Base-by-base conservation (phyloP, 495 filamentous ascomycete species). In the Sphaerosporella brunnea region DNA sequence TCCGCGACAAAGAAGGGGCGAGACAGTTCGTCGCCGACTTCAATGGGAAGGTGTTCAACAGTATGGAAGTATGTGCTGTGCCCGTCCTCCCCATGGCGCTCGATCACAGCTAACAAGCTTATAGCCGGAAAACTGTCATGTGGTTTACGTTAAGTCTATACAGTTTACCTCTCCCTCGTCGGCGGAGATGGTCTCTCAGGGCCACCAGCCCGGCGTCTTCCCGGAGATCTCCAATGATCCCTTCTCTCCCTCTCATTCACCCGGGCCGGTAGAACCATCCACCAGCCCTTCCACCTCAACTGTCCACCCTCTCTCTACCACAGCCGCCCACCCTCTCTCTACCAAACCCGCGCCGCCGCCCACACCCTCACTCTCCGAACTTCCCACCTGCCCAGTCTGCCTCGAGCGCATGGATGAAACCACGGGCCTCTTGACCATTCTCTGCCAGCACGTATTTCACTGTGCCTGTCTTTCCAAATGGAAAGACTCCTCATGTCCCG, bases 371-470 rank as follows among this genome's bases (percentile, higher is more conserved):
- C 70, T 96, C 9, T 68, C 93, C 49, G 90, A 97, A 64, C 70
- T 97, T 0, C 90, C 90, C 3, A 97, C 92, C 2, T 97, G 90
- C 52, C 84, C 92, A 1, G 92, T 97, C 11, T 97, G 90, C 53
- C 72, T 97, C 10, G 90, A 97, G 64, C 79, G 90, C 26, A 97
- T 97, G 90, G 90, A 97, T 54, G 87, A 97, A 55, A 94, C 87
- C 4, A 86, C 84, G 0, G 90, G 90, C 3, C 68, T 97, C 2
- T 73, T 96, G 54, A 97, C 90, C 0, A 96, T 96, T 28, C 77
- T 88, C 51, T 97, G 90, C 63, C 92, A 96, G 56, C 90, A 97
- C 53, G 86, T 97, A 46, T 97, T 97, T 61, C 90, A 97, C 65
- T 97, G 90, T 62, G 84, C 81, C 4, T 97, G 90, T 66, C 70